phyloP scores from a whole-genome alignment of 2,329 filamentous ascomycete genomes.

The Allantophomopsis lycopodina region DNA sequence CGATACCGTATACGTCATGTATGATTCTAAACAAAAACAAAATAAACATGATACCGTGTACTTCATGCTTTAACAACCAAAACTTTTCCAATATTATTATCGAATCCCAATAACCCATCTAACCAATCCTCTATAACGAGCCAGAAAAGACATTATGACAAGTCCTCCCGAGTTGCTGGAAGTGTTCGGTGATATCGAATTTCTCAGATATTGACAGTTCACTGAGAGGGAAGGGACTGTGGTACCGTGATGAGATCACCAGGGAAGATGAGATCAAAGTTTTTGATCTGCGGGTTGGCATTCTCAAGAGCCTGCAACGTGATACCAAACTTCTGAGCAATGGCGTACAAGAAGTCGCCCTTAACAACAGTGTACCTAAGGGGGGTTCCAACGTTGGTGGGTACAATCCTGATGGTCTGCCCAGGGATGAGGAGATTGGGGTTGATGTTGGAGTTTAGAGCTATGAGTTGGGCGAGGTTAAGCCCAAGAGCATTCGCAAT shows the following conservation, averaged over 20 bases:
- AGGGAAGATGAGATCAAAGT: conserved; percentile 1
- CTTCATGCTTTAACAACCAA: too few relatives aligned
- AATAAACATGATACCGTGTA: too few relatives aligned
- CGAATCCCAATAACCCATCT: too few relatives aligned
- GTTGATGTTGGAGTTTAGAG: neutral
- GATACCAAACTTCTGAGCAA: conserved; percentile 1
- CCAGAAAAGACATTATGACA: too few relatives aligned
- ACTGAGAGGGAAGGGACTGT: neutral
- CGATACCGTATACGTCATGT: too few relatives aligned
- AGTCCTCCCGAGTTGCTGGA: too few relatives aligned
- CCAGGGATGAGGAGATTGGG: neutral
- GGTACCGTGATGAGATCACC: neutral
- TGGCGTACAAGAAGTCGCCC: conserved; percentile 1
- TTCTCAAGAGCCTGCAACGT: conserved; percentile 1
- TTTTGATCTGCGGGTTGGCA: conserved; percentile 1
- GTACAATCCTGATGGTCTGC: neutral
- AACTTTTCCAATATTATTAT: too few relatives aligned
- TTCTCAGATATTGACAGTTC: too few relatives aligned
- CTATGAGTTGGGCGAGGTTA: neutral
- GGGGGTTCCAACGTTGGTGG: neutral
- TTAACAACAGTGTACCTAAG: conserved; percentile 1
- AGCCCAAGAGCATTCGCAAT: neutral
- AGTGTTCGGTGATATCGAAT: too few relatives aligned
- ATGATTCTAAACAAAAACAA: too few relatives aligned
- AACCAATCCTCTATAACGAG: too few relatives aligned